Evolutionary conservation across 2,329 filamentous ascomycete genomes (phyloP).

Genomic region (Xylariaceae sp.): DNA sequence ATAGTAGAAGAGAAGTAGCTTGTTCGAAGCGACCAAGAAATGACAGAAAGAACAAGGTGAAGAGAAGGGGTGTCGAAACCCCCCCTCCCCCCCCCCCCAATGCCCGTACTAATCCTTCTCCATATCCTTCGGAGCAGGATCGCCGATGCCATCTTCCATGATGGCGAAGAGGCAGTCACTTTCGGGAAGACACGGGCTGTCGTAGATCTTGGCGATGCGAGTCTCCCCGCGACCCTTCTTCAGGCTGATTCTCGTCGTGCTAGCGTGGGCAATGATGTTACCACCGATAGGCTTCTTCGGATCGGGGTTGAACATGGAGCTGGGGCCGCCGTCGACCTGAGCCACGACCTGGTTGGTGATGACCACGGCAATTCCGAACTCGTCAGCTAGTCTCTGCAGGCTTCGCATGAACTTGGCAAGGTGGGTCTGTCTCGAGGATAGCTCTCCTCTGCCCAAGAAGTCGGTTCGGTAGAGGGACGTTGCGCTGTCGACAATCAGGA

Average conservation of each 20-base stretch:
- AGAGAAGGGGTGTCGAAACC: too few relatives aligned
- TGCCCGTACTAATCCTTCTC: conserved; percentile 55
- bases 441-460: conserved; percentile 91
- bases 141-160: conserved; percentile 92
- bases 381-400: conserved; percentile 69
- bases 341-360: conserved; percentile 99
- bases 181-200: conserved; percentile 93
- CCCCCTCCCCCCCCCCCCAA: too few relatives aligned
- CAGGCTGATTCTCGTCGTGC: conserved; percentile 86
- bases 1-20: neutral
- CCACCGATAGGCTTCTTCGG: conserved; percentile 98
- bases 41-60: neutral
- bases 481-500: conserved; percentile 92
- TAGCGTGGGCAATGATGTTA: conserved; percentile 97
- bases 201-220: conserved; percentile 97
- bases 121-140: conserved; percentile 90
- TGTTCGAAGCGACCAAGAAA: conserved; percentile 1
- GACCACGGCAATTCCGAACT: conserved; percentile 95
- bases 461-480: conserved; percentile 94
- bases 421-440: conserved; percentile 88
- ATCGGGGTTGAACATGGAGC: conserved; percentile 98
- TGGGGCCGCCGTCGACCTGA: conserved; percentile 93
- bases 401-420: conserved; percentile 84
- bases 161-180: conserved; percentile 97
- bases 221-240: conserved; percentile 96